Conservation (phyloP, 345 rosid genomes). For the Hibiscus trionum region DNA sequence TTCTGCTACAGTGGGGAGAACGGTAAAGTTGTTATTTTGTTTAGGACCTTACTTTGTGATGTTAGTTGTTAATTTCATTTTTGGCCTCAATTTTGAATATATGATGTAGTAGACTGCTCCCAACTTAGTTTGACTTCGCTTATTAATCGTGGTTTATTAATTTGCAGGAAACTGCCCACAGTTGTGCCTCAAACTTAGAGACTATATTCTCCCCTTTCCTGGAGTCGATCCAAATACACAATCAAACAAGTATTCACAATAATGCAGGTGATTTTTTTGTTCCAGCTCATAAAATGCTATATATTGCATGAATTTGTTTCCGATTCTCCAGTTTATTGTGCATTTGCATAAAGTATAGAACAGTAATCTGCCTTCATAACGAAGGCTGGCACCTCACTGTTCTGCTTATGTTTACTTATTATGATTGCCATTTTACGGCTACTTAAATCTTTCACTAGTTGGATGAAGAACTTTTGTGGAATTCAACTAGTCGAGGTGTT, state of each 20-base stretch:
- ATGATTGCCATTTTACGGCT: not conserved
- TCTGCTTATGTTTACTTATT: not conserved
- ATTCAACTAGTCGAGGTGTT: not conserved
- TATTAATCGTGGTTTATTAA: not conserved
- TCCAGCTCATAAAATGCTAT: not conserved
- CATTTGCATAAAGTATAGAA: too few relatives aligned
- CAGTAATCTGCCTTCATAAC: not conserved
- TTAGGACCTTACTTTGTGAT: not conserved
- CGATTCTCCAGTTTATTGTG: not conserved
- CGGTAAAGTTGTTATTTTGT: conserved; percentile 4
- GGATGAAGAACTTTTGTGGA: not conserved
- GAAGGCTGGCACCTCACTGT: not conserved
- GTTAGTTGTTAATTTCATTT: not conserved
- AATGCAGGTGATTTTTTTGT: conserved; percentile 26
- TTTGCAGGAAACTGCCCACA: conserved; percentile 38
- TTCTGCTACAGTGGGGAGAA: not conserved
- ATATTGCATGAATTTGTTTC: not conserved
- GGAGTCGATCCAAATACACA: conserved; percentile 34
- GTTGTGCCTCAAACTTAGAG: conserved; percentile 44
- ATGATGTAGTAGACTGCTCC: not conserved
- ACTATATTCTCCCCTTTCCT: conserved; percentile 76
- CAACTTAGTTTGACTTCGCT: not conserved
- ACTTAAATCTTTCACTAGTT: not conserved
- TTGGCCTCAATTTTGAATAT: not conserved
- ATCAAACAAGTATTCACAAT: conserved; percentile 34